Percentiles rank a stretch among this genome's conserved stretches.
phyloP scores from a whole-genome alignment of 257 asterid species.

The Jacaranda mimosifolia region DNA sequence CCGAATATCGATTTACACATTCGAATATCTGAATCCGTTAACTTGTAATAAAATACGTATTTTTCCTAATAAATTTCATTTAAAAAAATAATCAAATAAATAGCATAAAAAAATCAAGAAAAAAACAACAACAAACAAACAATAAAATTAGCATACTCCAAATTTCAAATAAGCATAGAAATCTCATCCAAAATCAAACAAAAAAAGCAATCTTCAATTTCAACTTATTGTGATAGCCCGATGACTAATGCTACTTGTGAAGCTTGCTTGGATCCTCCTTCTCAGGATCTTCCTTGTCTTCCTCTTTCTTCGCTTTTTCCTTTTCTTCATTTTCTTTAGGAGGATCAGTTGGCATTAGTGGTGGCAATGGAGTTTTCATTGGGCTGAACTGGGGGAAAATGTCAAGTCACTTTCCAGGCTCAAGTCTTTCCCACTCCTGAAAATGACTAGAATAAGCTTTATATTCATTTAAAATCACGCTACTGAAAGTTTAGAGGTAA shows the following conservation, averaged over 20 bases:
- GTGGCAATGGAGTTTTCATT: conserved; percentile 88
- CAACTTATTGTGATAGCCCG: conserved; percentile 62
- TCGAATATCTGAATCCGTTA: no score
- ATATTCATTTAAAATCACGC: not conserved
- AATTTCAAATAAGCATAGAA: no score
- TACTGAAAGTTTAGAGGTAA: not conserved
- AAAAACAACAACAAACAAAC: no score
- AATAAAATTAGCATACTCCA: no score
- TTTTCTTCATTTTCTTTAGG: conserved; percentile 81
- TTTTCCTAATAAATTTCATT: no score
- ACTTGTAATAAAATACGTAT: no score
- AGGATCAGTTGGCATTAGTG: conserved; percentile 80
- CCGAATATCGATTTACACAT: no score
- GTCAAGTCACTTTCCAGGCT: conserved; percentile 80
- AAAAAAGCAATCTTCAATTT: no score
- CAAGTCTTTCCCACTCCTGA: conserved; percentile 78
- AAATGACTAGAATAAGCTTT: conserved; percentile 14
- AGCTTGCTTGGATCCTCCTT: conserved; percentile 46
- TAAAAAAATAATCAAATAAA: no score
- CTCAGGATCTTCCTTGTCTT: conserved; percentile 65
- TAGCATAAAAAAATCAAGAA: no score
- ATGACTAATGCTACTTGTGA: conserved; percentile 26
- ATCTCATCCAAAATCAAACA: no score
- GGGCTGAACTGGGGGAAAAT: conserved; percentile 93
- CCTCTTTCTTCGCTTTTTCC: conserved; percentile 66